These are phyloP conservation scores for Pontederia crassipes DNA, from an alignment of 176 grass and related monocot genomes.

Conservation along the genomic window DNA sequence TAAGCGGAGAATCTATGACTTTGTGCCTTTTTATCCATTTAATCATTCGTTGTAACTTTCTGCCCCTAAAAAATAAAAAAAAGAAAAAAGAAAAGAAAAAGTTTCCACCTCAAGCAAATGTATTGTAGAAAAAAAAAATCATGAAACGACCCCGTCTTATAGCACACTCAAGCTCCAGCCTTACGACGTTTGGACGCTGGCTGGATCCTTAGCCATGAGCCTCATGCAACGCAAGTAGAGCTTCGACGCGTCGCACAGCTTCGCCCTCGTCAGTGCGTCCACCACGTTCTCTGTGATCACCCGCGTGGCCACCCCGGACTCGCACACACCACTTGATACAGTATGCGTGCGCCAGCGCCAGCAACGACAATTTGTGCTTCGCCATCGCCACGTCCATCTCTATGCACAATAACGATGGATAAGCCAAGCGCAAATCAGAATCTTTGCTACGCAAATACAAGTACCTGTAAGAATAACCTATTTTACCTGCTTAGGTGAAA, in stretches of 20 bases:
- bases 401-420: not conserved
- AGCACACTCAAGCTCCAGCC: constrained; percentile 37
- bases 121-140: too few relatives aligned
- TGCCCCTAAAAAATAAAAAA: too few relatives aligned
- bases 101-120: too few relatives aligned
- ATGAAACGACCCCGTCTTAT: too few relatives aligned
- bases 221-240: constrained; percentile 54
- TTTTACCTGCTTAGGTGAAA: too few relatives aligned
- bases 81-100: too few relatives aligned
- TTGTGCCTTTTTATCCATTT: too few relatives aligned
- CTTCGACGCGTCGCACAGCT: constrained; percentile 64
- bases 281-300: constrained; percentile 37
- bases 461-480: too few relatives aligned
- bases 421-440: too few relatives aligned
- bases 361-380: constrained; percentile 41
- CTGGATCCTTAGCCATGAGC: not conserved
- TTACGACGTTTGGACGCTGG: constrained; percentile 39
- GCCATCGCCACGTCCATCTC: constrained; percentile 26
- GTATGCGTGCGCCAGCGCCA: constrained; percentile 79
- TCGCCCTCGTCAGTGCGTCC: constrained; percentile 61
- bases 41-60: too few relatives aligned
- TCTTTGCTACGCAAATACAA: too few relatives aligned
- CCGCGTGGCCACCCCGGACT: constrained; percentile 33
- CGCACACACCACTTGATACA: constrained; percentile 48
- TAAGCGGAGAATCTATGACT: too few relatives aligned